Base-by-base conservation (phyloP, 495 filamentous ascomycete genomes). In the Daldinia bambusicola region DNA sequence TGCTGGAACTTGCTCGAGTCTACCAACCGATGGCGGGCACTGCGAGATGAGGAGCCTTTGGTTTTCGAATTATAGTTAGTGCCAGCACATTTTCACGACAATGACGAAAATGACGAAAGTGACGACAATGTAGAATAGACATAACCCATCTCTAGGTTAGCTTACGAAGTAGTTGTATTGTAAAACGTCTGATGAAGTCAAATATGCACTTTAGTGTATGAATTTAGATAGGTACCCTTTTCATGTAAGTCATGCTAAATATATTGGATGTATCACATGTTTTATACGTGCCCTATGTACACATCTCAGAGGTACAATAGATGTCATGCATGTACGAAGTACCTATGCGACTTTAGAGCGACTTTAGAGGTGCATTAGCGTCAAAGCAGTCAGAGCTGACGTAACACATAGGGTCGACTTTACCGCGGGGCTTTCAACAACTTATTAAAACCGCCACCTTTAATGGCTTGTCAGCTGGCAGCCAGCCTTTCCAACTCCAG, bases 21-120 rank as follows among this genome's bases (percentile, higher is more conserved):
- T 34, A 85, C 82, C 6, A 84, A 85, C 75, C 64, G 72, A 50
- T 84, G 83, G 82, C 76, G 83, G 26, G 66, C 60, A 41, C 18
- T 60, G 57, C 74, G 82, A 38, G 82, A 78, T 2, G 80, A 81
- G 52, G 69, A 70, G 10, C 57, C 63, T 56, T 10, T 76, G 67
- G 51, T 72, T 30, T 3, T 67, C n/a, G 63, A 67, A 18, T 16
- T 71, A 41, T 71, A 10, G 59, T 22, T 71, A 6, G 59, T 22
- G 14, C 3, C 30, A 60, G 1, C 16, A 53, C 20, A 32, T 53
- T 26, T 53, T 4, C 4, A 52, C 16, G 2, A 4, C 0, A 18
- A 45, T 45, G 41, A 18, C 16, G 41, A 45, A 45, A 34, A 34
- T 34, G 7, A n/a, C n/a, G n/a, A n/a, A n/a, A n/a, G n/a, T n/a